Conservation (phyloP, 805 yeast species). For the Tetrapisispora phaffii region DNA sequence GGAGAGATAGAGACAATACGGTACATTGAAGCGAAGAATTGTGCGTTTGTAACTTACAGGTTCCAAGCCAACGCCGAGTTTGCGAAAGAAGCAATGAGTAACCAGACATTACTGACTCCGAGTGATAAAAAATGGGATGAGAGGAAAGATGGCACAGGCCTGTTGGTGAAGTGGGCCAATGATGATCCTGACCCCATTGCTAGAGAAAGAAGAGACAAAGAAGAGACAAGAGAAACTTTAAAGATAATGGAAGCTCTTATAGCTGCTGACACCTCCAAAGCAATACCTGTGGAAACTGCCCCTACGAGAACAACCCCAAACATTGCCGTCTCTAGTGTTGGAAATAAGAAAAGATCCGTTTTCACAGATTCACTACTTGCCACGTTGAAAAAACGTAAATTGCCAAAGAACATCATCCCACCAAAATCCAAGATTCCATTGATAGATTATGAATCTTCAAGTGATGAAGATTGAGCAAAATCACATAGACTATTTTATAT, state of each 20-base stretch:
- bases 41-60: conserved; percentile 70
- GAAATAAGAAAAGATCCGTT: background rate
- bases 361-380: background rate
- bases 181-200: conserved; percentile 70
- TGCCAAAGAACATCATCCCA: background rate
- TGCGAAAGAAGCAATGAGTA: conserved; percentile 90
- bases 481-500: background rate
- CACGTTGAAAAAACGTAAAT: background rate
- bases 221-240: conserved; percentile 18
- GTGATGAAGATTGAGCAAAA: conserved; percentile 1
- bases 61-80: conserved; percentile 76
- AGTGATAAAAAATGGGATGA: conserved; percentile 44
- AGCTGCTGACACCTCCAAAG: background rate
- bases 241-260: conserved; percentile 10
- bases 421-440: background rate
- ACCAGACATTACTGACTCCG: conserved; percentile 51
- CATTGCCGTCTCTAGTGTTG: no score
- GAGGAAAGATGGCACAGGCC: conserved; percentile 34
- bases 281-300: background rate
- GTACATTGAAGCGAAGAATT: conserved; percentile 48
- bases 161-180: conserved; percentile 70
- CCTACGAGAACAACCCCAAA: background rate
- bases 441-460: background rate
- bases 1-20: conserved; percentile 66
- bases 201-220: conserved; percentile 21